A percentile compares a stretch with the other conserved stretches of the same genome.
phyloP scores from a whole-genome alignment of 345 rosid species.

The Heritiera fomes region DNA sequence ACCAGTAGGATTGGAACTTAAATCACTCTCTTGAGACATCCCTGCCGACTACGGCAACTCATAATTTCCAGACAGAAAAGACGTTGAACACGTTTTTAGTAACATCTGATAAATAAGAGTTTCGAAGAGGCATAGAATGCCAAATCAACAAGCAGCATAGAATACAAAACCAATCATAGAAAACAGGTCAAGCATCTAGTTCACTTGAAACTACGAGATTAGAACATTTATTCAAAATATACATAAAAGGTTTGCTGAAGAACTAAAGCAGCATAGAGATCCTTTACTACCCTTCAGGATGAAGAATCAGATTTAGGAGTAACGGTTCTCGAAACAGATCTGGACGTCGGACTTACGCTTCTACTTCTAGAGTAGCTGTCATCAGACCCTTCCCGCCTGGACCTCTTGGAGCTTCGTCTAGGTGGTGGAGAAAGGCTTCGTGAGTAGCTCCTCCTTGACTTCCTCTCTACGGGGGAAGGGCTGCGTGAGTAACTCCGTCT shows the following conservation, averaged over 20 bases:
- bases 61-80: no score
- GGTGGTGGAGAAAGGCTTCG: slow-evolving; percentile 38
- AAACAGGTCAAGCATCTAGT: not conserved
- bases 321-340: slow-evolving; percentile 63
- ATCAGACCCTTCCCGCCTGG: not conserved
- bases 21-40: no score
- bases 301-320: slow-evolving; percentile 48
- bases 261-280: not conserved
- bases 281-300: slow-evolving; percentile 12
- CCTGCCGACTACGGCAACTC: no score
- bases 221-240: not conserved
- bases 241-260: not conserved
- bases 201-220: not conserved
- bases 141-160: no score
- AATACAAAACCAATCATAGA: no score
- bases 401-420: slow-evolving; percentile 29
- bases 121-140: no score
- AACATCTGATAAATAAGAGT: no score
- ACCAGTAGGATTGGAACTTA: no score
- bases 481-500: slow-evolving; percentile 47
- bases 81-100: no score
- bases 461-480: slow-evolving; percentile 37
- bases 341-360: slow-evolving; percentile 46
- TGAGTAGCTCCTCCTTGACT: slow-evolving; percentile 36
- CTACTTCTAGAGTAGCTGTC: slow-evolving; percentile 36